Base-by-base conservation (phyloP, 2,329 filamentous ascomycete species). In the Plenodomus lindquistii region DNA sequence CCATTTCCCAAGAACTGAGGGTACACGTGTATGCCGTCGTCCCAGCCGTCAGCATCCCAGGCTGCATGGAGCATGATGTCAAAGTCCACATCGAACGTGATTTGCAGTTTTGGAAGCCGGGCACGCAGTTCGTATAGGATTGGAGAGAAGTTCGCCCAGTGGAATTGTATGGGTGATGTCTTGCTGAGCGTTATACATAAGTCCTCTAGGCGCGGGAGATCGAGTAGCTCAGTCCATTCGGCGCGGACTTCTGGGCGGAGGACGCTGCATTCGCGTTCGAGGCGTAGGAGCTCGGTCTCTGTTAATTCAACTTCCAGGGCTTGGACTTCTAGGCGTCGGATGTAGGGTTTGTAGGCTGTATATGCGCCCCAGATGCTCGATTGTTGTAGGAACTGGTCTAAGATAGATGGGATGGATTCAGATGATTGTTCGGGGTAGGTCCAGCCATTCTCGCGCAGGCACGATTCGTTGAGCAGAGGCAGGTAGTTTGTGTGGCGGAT, bases 121-220 rank as follows among this genome's bases (percentile, higher is more conserved):
- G 41, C 40, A n/a, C 56, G 54, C 10, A 63, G 38, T 10, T 27
- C 22, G 19, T 43, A 44, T 4, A 63, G 15, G 13, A 57, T 46
- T 1, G 58, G 54, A 29, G 43, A 49, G 20, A 63, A 58, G n/a
- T 48, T 44, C 16, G 37, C 40, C 50, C 49, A 59, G 15, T 7
- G 21, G 27, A 63, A 50, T 9, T 19, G 10, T 2, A 7, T 34
- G 5, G 43, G n/a, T 1, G 37, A 15, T 6, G 2, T n/a, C 19
- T 59, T 61, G 16, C 52, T 22, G 29, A 61, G 19, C 2, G 41
- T 29, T 21, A 63, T 48, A 2, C 29, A 42, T n/a, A 63, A 37
- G 5, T 24, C 41, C 37, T 55, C 40, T 4, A 63, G 49, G 3
- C 45, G 40, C 2, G 48, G 37, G 2, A 61, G 35, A 11, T 29